Base-by-base conservation (phyloP, 805 yeast genomes). In the Saturnispora saitoi region DNA sequence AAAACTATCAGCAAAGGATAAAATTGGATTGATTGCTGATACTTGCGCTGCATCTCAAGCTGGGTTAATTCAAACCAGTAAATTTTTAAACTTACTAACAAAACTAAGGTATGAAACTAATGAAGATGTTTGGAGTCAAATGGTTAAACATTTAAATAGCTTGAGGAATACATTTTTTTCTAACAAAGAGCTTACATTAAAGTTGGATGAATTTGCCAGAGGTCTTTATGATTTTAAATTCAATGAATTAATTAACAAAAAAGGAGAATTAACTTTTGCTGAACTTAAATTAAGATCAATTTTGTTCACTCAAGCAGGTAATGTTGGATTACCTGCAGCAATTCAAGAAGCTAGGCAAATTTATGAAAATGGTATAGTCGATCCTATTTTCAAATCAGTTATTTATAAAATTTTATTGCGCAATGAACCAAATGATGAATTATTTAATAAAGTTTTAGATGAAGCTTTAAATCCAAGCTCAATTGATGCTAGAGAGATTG, bases 401-500 rank as follows among this genome's bases (percentile, higher is more conserved):
- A 72, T 75, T 6, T 72, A 70, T 55, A 59, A 66, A 9, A 67
- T 78, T 3, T 59, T 77, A 29, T 61, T 74, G 4, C 55, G 73
- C 1, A 67, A 71, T n/a, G 54, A 65, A 4, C 55, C 59, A 11
- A 53, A 60, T 48, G 53, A 61, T 53, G 56, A 65, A 24, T 52
- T 73, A 52, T 63, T 74, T 62, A 60, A 72, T 47, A 17, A 58
- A 3, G 69, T 80, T 5, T 52, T 73, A 48, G 54, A 66, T n/a
- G 81, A 80, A 58, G 74, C 73, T 28, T 59, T 64, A 9, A 53
- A 62, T 11, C 84, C 87, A 9, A 58, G 73, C 2, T 64, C 83
- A 5, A 70, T 79, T 46, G 86, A 80, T 60, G 73, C 77, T 2
- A 61, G 80, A 46, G 87, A 81, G 61, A 67, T 75, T 45, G 80